Percentiles rank a stretch among this genome's conserved stretches.
Conservation (phyloP, 2,329 filamentous ascomycete species). For the Pseudogymnoascus sp. region DNA sequence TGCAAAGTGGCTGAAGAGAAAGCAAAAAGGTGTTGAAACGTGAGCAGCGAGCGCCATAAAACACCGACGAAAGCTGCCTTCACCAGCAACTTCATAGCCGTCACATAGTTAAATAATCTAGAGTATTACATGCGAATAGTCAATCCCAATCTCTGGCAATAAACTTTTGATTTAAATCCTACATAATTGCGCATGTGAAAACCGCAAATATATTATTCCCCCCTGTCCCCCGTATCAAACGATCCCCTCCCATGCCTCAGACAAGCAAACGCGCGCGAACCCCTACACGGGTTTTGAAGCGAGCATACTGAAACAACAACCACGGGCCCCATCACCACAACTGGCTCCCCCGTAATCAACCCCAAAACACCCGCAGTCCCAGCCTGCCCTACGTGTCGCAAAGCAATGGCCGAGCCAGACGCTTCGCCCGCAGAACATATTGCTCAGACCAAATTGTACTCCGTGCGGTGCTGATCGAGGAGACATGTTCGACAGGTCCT, state of each 20-base stretch:
- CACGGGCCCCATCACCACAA: not conserved
- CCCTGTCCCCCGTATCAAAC: not conserved
- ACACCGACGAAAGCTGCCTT: too few species aligned
- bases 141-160: conserved; percentile 3
- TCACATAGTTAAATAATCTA: too few species aligned
- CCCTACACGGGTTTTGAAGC: not conserved
- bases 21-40: too few species aligned
- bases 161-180: not conserved
- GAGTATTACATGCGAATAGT: not conserved
- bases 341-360: conserved; percentile 4
- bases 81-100: too few species aligned
- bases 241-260: not conserved
- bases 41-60: too few species aligned
- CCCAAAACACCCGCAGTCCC: not conserved
- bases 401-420: not conserved
- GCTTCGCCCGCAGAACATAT: not conserved
- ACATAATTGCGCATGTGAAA: not conserved
- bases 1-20: too few species aligned
- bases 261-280: conserved; percentile 1
- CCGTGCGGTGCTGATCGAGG: not conserved
- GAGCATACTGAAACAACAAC: conserved; percentile 2
- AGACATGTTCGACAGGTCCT: not conserved
- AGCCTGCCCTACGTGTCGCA: conserved; percentile 2
- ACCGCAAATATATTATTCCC: not conserved
- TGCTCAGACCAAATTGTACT: not conserved